phyloP scores from a whole-genome alignment of 2,329 filamentous ascomycete species.

The Raffaelea arxii region DNA sequence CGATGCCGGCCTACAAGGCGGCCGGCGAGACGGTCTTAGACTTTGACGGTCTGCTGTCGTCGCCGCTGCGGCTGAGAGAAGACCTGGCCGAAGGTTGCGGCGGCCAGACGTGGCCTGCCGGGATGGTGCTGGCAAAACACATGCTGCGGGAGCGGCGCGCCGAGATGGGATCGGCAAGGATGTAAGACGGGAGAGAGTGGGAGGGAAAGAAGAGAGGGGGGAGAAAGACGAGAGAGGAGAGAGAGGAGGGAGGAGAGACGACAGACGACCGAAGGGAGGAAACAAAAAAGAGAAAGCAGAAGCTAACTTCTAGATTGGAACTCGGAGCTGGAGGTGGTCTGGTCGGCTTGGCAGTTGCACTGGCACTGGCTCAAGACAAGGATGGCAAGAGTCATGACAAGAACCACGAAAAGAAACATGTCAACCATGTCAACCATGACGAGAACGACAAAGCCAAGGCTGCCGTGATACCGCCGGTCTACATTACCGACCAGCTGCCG shows the following conservation, averaged over 20 bases:
- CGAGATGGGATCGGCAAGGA: conserved; percentile 55
- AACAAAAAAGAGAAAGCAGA: neutral
- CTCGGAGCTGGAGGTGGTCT: conserved; percentile 87
- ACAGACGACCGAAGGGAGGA: conserved; percentile 2
- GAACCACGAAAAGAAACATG: conserved; percentile 18
- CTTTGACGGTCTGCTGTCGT: conserved; percentile 58
- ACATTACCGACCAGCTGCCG: conserved; percentile 77
- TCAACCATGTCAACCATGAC: neutral
- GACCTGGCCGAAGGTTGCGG: conserved; percentile 84
- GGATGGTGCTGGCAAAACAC: conserved; percentile 79
- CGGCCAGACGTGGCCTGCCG: conserved; percentile 89
- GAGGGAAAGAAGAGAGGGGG: no score
- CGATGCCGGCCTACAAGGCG: conserved; percentile 48
- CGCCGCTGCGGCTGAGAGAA: conserved; percentile 68
- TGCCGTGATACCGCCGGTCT: no score
- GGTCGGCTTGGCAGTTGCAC: conserved; percentile 58
- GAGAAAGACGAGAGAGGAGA: neutral
- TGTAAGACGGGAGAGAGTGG: conserved; percentile 57
- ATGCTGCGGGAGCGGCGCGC: conserved; percentile 64
- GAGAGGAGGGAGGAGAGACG: neutral
- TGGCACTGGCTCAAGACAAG: no score
- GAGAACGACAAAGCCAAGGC: conserved; percentile 27
- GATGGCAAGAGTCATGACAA: neutral
- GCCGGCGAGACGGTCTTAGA: conserved; percentile 42
- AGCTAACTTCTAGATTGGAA: conserved; percentile 55